Base-by-base conservation (phyloP, 306 rosid genomes). In the Dalbergia cultrata region DNA sequence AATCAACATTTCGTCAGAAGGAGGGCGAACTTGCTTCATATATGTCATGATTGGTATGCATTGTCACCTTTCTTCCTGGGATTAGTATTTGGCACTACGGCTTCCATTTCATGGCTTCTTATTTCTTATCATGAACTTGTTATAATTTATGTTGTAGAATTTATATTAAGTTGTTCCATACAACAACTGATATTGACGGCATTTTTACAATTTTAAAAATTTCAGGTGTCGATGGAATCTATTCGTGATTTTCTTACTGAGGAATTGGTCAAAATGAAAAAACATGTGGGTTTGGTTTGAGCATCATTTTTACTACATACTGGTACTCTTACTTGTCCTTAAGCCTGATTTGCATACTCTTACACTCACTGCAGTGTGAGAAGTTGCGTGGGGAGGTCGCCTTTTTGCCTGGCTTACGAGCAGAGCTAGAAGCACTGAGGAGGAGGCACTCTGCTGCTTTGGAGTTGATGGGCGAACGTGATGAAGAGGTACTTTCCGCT, bases 21-120 rank as follows among this genome's bases (percentile, higher is more conserved):
- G 99, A 93, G 86, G 98, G 98, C 39, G 99, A 96, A 88, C 98
- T 96, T 86, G 92, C 98, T 79, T 96, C 98, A 35, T 96, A 96
- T 87, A 87, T 92, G 92, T 93, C 97, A 70, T 98, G 97, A 82
- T 58, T 93, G 99, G 99, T 95, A 86, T 41, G 92, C 52, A 77
- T 54, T 8, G 21, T 71, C 72, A 64, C 78, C 22, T 2, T 26
- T 26, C 31, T 26, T 26, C 31, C 31, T 26, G 2, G 31, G 31
- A 26, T 26, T 26, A 26, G 31, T 26, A 26, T 80, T 54, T 8
- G 10, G 68, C 72, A n/a, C 71, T 18, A 37, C 71, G 17, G 33
- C 52, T 66, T 65, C 68, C 43, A 35, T 33, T 56, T 45, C 52
- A 22, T 43, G 17, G 82, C 59, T 70, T 53, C 41, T 47, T 53